These are phyloP conservation scores for Gynochthodes officinalis DNA, from an alignment of 257 asterid genomes.

Conservation along the genomic window DNA sequence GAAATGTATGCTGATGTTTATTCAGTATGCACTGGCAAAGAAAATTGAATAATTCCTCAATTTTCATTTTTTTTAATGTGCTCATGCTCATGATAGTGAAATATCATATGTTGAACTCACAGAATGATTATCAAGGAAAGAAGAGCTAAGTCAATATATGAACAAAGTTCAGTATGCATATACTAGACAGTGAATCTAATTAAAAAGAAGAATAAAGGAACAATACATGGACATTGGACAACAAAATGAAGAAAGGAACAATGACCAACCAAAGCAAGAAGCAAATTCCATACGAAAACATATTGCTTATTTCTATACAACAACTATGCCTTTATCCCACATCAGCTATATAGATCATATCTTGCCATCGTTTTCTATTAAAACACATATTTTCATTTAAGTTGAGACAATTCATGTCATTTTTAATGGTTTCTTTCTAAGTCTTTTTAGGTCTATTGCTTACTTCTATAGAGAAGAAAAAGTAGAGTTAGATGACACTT, in stretches of 20 bases:
- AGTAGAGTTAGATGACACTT: neutral
- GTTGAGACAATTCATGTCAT: too few relatives aligned
- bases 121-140: neutral
- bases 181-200: neutral
- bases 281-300: neutral
- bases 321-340: too few relatives aligned
- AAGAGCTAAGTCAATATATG: neutral
- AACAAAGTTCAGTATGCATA: neutral
- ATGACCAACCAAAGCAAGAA: neutral
- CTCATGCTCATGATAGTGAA: neutral
- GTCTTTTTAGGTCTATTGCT: too few relatives aligned
- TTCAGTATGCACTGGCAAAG: too few relatives aligned
- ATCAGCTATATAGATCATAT: too few relatives aligned
- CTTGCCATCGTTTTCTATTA: too few relatives aligned
- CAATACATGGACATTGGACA: neutral
- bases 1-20: too few relatives aligned
- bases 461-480: neutral
- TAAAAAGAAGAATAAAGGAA: neutral
- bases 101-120: neutral
- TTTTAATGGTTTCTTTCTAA: too few relatives aligned
- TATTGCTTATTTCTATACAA: too few relatives aligned
- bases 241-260: neutral
- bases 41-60: too few relatives aligned
- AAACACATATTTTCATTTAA: too few relatives aligned
- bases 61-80: neutral